Evolutionary conservation across 352 stramenopile genomes (phyloP), one percentile per base, ranked within the genome.

Genomic region (Pseudoperonospora humuli): DNA sequence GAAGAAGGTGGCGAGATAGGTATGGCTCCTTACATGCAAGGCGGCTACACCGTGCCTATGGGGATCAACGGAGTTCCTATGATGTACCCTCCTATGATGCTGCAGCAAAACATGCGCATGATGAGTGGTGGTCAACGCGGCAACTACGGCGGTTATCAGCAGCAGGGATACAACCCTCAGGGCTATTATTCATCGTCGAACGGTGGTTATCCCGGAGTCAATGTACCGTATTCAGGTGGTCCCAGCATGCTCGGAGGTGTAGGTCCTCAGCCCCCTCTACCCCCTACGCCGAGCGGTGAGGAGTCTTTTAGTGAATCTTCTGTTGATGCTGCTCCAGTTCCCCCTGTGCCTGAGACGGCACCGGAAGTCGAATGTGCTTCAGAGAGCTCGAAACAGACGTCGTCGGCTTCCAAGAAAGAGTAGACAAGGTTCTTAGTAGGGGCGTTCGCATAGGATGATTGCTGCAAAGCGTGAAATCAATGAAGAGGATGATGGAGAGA

Each of bases 11-110:
- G 50, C 2, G 70, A 83, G 45, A 67, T 77, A 41, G 54, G 64
- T 6, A 50, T 71, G 14, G 61, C 66, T 39, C 67, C 63, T 19
- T 90, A 87, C 58, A 62, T 79, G 47, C 48, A 50, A 21, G 41
- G 33, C 2, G 70, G 75, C 11, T 91, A 91, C 42, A 70, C 64
- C 7, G 58, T 85, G 45, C 74, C 71, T 2, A 70, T 85, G 57
- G 67, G 64, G 7, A 65, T 70, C 0, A 70, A 77, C 32, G 68
- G 61, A 45, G 57, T 71, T 2, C 76, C 82, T 31, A 83, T 88
- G 74, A 39, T 86, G 57, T 86, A 86, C 37, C 57, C 75, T 23
- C 75, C 70, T 2, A 74, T 87, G 70, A 76, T 84, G 59, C 61
- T 61, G 13, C 78, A 82, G 43, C 73, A 84, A 39, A 73, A 73